These are phyloP conservation scores for Silene latifolia DNA, from an alignment of 148 eudicot genomes.

Conservation along the genomic window DNA sequence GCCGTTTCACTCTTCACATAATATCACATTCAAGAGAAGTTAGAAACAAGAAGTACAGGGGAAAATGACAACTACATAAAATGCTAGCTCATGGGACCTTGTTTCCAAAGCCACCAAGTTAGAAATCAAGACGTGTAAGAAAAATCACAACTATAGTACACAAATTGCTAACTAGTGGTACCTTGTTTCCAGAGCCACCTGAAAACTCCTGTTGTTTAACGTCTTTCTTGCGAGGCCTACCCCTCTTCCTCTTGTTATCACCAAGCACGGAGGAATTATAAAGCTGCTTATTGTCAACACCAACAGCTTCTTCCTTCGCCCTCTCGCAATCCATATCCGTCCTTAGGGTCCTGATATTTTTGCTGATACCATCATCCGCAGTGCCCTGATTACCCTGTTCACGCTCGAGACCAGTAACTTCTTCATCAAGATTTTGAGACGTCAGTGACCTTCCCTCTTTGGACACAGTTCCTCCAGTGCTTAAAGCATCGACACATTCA, in stretches of 20 bases:
- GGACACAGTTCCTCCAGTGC: constrained; percentile 25
- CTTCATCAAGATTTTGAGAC: constrained; percentile 30
- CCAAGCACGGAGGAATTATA: constrained; percentile 11
- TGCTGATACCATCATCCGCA: constrained; percentile 5
- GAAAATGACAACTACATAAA: not conserved
- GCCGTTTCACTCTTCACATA: constrained; percentile 21
- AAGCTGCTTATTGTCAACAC: constrained; percentile 21
- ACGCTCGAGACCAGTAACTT: constrained; percentile 6
- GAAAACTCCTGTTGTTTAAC: constrained; percentile 13
- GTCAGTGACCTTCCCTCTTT: constrained; percentile 32
- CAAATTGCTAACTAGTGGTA: constrained; percentile 10
- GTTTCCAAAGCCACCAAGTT: not conserved
- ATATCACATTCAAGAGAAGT: constrained; percentile 7
- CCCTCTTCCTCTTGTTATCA: constrained; percentile 32
- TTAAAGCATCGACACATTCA: not conserved
- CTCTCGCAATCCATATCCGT: constrained; percentile 11
- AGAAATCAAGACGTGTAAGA: not conserved
- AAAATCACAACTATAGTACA: not conserved
- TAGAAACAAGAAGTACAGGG: not conserved
- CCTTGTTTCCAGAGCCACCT: constrained; percentile 41
- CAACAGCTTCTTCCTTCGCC: constrained; percentile 18
- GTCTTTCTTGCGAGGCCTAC: constrained; percentile 6
- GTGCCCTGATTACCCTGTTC: constrained; percentile 2
- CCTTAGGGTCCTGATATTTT: constrained; percentile 1
- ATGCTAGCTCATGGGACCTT: not conserved